phyloP scores from a whole-genome alignment of 2,329 filamentous ascomycete species.

The Aureobasidium sp. region DNA sequence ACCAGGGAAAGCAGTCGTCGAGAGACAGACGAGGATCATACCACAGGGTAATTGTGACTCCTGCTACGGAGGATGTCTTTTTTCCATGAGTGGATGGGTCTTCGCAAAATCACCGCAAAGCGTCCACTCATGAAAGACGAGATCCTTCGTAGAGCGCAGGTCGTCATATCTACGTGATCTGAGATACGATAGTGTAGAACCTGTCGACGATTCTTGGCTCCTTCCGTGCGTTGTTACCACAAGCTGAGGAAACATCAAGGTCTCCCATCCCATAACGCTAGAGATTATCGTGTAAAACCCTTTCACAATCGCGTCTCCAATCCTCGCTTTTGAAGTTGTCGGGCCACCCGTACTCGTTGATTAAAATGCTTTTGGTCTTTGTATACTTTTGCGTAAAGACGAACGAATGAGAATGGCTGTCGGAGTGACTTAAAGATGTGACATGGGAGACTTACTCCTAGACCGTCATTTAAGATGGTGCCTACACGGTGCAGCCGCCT shows the following conservation, averaged over 20 bases:
- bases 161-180: too few relatives aligned
- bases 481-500: neutral
- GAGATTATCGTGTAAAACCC: neutral
- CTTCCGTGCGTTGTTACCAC: too few relatives aligned
- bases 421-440: neutral
- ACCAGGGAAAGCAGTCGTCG: neutral
- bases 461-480: neutral
- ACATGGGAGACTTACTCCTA: neutral
- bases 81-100: too few relatives aligned
- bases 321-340: neutral
- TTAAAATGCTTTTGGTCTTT: neutral
- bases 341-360: neutral
- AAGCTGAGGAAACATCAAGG: too few relatives aligned
- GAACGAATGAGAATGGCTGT: neutral
- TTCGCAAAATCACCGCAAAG: too few relatives aligned
- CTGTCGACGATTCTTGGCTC: too few relatives aligned
- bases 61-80: too few relatives aligned
- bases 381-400: neutral
- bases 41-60: neutral
- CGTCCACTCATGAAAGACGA: too few relatives aligned
- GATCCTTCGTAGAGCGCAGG: too few relatives aligned
- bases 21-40: neutral
- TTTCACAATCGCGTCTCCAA: neutral
- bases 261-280: too few relatives aligned
- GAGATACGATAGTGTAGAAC: too few relatives aligned